Percentiles rank a stretch among this genome's conserved stretches.
These are phyloP conservation scores for Fusarium metavorans DNA, from an alignment of 2,329 filamentous ascomycete species.

Conservation along the genomic window DNA sequence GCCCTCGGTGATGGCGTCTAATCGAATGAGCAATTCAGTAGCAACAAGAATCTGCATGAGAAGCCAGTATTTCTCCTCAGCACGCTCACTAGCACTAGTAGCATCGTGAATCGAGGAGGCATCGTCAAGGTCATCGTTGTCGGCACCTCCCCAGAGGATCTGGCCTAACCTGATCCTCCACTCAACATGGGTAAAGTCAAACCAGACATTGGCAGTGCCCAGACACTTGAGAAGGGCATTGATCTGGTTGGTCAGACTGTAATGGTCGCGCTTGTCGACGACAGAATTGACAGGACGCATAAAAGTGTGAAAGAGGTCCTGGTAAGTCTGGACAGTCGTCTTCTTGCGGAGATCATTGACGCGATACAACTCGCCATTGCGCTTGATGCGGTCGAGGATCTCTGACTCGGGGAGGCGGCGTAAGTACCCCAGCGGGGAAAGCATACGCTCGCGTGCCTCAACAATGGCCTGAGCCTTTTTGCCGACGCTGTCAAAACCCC, in stretches of 20 bases:
- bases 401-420: slow-evolving; percentile 68
- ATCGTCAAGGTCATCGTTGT: slow-evolving; percentile 66
- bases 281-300: slow-evolving; percentile 68
- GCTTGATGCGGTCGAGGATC: slow-evolving; percentile 70
- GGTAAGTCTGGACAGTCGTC: slow-evolving; percentile 69
- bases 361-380: slow-evolving; percentile 67
- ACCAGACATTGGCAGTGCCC: slow-evolving; percentile 75
- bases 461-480: slow-evolving; percentile 66
- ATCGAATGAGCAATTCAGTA: slow-evolving; percentile 73
- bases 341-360: slow-evolving; percentile 63
- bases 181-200: slow-evolving; percentile 80
- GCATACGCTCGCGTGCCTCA: slow-evolving; percentile 69
- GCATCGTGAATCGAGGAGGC: slow-evolving; percentile 64
- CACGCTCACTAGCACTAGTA: slow-evolving; percentile 62
- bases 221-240: slow-evolving; percentile 75
- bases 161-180: slow-evolving; percentile 81
- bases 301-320: slow-evolving; percentile 71
- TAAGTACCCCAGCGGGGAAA: slow-evolving; percentile 65
- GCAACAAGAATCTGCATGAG: slow-evolving; percentile 74
- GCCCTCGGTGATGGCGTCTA: slow-evolving; percentile 72
- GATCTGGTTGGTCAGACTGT: slow-evolving; percentile 77
- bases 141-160: slow-evolving; percentile 72
- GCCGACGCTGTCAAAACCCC: slow-evolving; percentile 67
- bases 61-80: slow-evolving; percentile 75
- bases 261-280: slow-evolving; percentile 69